Conservation (phyloP, 352 stramenopile genomes). For the Globisporangium carolinianum region DNA sequence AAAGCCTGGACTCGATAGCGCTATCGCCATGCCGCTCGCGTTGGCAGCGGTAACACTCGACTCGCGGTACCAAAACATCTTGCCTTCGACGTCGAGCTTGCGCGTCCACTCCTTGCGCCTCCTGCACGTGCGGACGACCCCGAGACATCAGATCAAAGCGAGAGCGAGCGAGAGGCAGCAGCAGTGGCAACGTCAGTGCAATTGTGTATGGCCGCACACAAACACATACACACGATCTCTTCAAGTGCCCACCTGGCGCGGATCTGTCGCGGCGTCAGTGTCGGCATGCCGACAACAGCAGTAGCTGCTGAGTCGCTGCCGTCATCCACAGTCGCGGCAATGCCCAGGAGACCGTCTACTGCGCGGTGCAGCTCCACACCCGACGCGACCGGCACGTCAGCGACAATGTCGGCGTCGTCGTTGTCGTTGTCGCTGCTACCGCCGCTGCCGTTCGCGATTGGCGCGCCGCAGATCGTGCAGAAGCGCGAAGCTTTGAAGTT, state of each 20-base stretch:
- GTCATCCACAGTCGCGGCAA: too few relatives aligned
- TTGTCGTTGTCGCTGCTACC: neutral
- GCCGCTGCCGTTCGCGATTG: conserved; percentile 12
- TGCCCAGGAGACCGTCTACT: too few relatives aligned
- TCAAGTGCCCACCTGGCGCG: conserved; percentile 13
- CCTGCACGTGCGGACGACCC: conserved; percentile 1
- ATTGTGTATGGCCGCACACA: neutral
- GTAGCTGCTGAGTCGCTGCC: too few relatives aligned
- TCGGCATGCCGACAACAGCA: neutral
- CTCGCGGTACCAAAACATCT: conserved; percentile 48
- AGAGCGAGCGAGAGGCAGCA: neutral
- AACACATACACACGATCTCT: neutral
- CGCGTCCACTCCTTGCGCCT: conserved; percentile 52
- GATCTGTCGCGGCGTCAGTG: conserved; percentile 20
- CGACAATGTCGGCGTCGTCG: neutral
- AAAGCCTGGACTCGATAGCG: neutral
- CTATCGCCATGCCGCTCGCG: too few relatives aligned
- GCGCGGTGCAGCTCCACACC: conserved; percentile 3
- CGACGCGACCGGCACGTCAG: neutral
- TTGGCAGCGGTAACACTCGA: neutral
- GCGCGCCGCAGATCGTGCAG: conserved; percentile 39
- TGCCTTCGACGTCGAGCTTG: conserved; percentile 44
- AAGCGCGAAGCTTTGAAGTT: conserved; percentile 49
- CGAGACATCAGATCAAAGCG: neutral
- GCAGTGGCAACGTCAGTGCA: neutral